A percentile compares a stretch with the other conserved stretches of the same genome.
phyloP scores from a whole-genome alignment of 352 stramenopile genomes.

The Pythium scleroteichum region DNA sequence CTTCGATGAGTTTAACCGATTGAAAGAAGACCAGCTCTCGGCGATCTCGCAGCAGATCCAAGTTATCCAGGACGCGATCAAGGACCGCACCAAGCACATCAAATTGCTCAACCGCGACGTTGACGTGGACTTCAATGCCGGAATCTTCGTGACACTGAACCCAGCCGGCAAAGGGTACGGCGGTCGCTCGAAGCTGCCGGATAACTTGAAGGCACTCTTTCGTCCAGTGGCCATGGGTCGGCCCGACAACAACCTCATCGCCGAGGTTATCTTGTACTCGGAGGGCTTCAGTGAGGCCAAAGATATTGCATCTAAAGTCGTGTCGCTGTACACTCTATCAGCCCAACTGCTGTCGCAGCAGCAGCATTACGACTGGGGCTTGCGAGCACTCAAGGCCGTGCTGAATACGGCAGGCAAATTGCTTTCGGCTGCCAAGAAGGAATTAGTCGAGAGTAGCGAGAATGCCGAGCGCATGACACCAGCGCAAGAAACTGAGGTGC shows the following conservation, averaged over 20 bases:
- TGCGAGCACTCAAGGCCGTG: constrained; percentile 91
- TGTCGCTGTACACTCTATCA: constrained; percentile 78
- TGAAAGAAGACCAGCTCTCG: constrained; percentile 89
- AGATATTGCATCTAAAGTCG: constrained; percentile 77
- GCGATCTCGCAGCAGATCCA: constrained; percentile 91
- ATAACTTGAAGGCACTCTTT: constrained; percentile 93
- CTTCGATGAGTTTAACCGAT: constrained; percentile 92
- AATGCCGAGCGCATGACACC: constrained; percentile 43
- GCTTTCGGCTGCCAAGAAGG: constrained; percentile 80
- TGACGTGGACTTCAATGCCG: constrained; percentile 83
- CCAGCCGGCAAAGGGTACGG: constrained; percentile 89
- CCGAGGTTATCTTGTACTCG: constrained; percentile 81
- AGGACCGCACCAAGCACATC: constrained; percentile 52
- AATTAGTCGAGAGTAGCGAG: constrained; percentile 34
- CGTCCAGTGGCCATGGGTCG: constrained; percentile 82
- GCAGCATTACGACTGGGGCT: constrained; percentile 91
- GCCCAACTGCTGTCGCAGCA: constrained; percentile 72
- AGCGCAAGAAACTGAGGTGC: constrained; percentile 86
- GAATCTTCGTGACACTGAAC: constrained; percentile 94
- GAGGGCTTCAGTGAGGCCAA: constrained; percentile 87
- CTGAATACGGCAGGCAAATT: constrained; percentile 94
- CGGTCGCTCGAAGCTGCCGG: constrained; percentile 84
- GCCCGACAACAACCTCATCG: constrained; percentile 89
- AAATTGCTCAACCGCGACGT: constrained; percentile 68
- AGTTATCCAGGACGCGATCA: constrained; percentile 89